Conservation (phyloP, 352 stramenopile species). For the Pythium dissimile region DNA sequence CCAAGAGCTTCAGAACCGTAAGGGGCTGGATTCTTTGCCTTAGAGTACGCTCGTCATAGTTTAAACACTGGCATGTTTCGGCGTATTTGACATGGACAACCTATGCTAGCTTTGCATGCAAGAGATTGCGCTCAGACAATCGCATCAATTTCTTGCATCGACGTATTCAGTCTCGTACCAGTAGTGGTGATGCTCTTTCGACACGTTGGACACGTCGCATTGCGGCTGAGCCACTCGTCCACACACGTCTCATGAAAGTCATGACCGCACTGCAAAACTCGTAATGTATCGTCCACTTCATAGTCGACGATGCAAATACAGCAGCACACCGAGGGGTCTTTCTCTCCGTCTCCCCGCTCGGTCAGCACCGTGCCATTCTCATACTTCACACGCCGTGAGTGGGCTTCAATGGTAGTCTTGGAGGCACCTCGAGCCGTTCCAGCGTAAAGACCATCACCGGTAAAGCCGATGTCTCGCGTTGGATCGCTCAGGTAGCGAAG, state of each 20-base stretch:
- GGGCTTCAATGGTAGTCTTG: conserved; percentile 15
- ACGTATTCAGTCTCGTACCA: neutral
- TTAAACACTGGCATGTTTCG: too few species aligned
- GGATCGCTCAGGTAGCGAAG: conserved; percentile 12
- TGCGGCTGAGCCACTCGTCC: conserved; percentile 23
- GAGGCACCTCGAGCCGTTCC: conserved; percentile 8
- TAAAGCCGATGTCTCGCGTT: conserved; percentile 6
- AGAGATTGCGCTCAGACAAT: conserved; percentile 7
- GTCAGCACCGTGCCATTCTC: conserved; percentile 6
- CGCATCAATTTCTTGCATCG: conserved; percentile 10
- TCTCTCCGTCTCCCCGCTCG: neutral
- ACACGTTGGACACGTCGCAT: conserved; percentile 21
- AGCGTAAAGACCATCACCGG: neutral
- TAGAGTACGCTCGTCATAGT: too few species aligned
- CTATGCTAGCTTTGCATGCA: too few species aligned
- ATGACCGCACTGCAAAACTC: conserved; percentile 17
- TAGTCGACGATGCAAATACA: conserved; percentile 26
- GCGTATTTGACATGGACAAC: too few species aligned
- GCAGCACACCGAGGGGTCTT: conserved; percentile 14
- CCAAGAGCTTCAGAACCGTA: too few species aligned
- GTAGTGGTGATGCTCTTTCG: conserved; percentile 8
- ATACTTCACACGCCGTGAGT: conserved; percentile 9
- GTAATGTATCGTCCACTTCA: conserved; percentile 12
- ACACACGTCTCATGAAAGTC: conserved; percentile 23
- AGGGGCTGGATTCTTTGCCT: too few species aligned